Evolutionary conservation across 179 eudicot species (phyloP).

Genomic region (Beta lomatogona): DNA sequence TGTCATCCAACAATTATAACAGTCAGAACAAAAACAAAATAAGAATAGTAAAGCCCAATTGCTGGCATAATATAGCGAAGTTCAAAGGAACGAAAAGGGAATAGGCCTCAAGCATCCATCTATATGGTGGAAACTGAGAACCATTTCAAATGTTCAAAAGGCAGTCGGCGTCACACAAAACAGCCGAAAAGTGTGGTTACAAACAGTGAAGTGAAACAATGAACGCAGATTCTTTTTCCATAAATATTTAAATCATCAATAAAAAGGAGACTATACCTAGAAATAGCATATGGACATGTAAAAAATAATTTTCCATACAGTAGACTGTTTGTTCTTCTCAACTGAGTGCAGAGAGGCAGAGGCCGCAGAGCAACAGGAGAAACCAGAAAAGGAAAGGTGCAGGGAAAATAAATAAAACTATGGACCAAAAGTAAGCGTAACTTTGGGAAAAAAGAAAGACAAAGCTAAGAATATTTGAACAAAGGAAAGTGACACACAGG

Average conservation of each 20-base stretch:
- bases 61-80: no score
- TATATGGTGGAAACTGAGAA: background rate
- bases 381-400: background rate
- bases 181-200: background rate
- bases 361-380: background rate
- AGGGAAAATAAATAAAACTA: background rate
- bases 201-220: background rate
- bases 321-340: background rate
- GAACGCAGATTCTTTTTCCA: background rate
- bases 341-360: background rate
- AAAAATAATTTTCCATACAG: background rate
- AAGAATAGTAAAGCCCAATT: background rate
- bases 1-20: conserved; percentile 17
- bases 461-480: no score
- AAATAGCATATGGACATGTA: background rate
- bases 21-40: background rate
- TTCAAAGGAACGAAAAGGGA: background rate
- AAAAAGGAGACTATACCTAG: background rate
- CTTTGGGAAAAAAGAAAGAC: background rate
- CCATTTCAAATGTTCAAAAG: background rate
- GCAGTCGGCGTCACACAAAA: background rate
- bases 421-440: background rate
- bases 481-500: no score
- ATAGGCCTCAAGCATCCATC: background rate
- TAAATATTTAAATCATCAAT: background rate